Evolutionary conservation across 1,139 yeast species (phyloP), one percentile per base, ranked within the genome.

Genomic region (Pichia sorboxylosa): DNA sequence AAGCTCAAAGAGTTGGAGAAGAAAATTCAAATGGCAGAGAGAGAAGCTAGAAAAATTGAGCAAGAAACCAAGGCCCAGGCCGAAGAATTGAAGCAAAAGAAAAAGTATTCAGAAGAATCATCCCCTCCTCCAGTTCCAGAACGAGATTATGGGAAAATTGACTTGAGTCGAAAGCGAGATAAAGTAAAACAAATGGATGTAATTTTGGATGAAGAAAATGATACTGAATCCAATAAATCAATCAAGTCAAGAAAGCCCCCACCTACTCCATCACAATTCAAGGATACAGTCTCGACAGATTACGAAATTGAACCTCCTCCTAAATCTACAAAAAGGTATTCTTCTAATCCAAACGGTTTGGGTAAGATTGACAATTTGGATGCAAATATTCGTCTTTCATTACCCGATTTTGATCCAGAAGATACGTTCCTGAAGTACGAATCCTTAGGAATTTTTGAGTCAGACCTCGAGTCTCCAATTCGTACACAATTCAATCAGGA

Each of bases 1-100:
- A 50, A 51, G 27, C 32, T 55, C 30, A 43, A 47, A 24, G 44
- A 47, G 24, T 36, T 54, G n/a, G 48, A 53, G 18, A 41, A 44
- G 17, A 42, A 49, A 33, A 48, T 52, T 17, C 30, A 36, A n/a
- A 34, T 33, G 6, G 54, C 55, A 1, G 49, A 52, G 35, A 21
- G 30, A 20, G 49, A 49, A 28, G 52, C 51, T 6, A 36, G 39
- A 9, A 38, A 36, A 8, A 36, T 47, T 11, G 36, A 35, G 26
- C 28, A 30, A 8, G 41, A 44, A 6, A 44, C 46, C 1, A 15
- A 29, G 9, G 13, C 27, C 6, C 21, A 37, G 17, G 31, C 29
- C 17, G 29, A 37, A 22, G 34, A 22, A 22, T 7, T 37, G 10
- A 36, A 37, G 31, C 38, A 27, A 24, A 24, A 13, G 37, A 39